Base-by-base conservation (phyloP, 257 asterid genomes). In the Fraxinus pennsylvanica region DNA sequence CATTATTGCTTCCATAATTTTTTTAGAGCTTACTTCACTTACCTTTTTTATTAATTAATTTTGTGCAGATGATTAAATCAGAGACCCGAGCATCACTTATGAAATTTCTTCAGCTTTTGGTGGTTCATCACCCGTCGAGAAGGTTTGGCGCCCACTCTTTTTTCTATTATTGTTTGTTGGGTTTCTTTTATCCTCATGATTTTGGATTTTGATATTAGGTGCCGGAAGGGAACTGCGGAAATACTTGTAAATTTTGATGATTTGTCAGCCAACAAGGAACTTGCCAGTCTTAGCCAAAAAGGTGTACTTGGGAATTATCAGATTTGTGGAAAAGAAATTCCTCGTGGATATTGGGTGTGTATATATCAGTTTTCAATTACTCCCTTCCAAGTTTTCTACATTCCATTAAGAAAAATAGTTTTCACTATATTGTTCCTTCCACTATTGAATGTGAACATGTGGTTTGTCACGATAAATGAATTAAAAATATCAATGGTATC, bases 311-410 rank as follows among this genome's bases (percentile, higher is more conserved):
- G 82, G 77, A 85, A 83, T 84, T 89, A 81, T 83, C 86, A 87
- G 73, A 96, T 96, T 80, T 96, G 99, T 77, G 98, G 99, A 69
- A 82, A 91, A 82, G 97, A 91, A 80, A 87, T 93, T 78, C 99
- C 99, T 70, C 96, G 95, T 76, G 98, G 99, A 81, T 92, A 92
- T 83, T 96, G 99, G 99, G 99, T 96, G 87, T 70, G 95, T 80
- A 72, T 76, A 33, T 72, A 33, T 79, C 73, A 73, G 75, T 76
- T 84, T 35, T 39, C 75, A 32, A 63, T 78, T 59, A 72, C 30
- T 50, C 30, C 50, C 67, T 72, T 68, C 72, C 33, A 65, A 61
- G 36, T 61, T 66, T 13, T 71, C 57, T 65, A 15, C 15, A n/a
- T 33, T 36, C 35, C 1, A 17, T 14, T 27, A 13, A 21, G 10